phyloP scores from a whole-genome alignment of 495 filamentous ascomycete species.

The Podospora anserina region DNA sequence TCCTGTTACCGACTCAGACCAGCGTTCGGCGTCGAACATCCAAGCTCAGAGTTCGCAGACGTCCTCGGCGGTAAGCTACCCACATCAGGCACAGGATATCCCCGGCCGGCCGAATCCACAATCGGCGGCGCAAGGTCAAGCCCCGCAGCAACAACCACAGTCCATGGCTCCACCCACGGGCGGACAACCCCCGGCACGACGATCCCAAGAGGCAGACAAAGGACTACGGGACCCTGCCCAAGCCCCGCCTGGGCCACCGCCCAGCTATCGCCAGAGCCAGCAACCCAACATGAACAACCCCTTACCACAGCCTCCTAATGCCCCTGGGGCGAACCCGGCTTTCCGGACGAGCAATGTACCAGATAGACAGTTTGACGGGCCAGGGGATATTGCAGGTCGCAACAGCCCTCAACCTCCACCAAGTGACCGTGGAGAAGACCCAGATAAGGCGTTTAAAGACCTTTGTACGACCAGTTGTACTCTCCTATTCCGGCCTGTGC shows the following conservation, averaged over 20 bases:
- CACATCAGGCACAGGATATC: slow-evolving; percentile 36
- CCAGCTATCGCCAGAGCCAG: slow-evolving; percentile 49
- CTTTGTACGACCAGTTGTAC: slow-evolving; percentile 52
- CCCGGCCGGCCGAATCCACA: slow-evolving; percentile 30
- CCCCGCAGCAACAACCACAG: slow-evolving; percentile 34
- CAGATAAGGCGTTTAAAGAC: slow-evolving; percentile 59
- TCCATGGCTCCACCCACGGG: slow-evolving; percentile 51
- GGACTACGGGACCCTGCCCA: slow-evolving; percentile 41
- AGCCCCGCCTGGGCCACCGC: slow-evolving; percentile 45
- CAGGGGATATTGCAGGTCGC: slow-evolving; percentile 50
- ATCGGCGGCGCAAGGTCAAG: slow-evolving; percentile 29
- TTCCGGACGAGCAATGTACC: slow-evolving; percentile 40
- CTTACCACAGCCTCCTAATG: slow-evolving; percentile 41
- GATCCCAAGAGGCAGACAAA: slow-evolving; percentile 44
- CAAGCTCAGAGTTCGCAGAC: slow-evolving; percentile 38
- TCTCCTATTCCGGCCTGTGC: not conserved
- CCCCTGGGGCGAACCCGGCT: slow-evolving; percentile 30
- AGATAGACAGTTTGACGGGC: slow-evolving; percentile 41
- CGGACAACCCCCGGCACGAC: slow-evolving; percentile 43
- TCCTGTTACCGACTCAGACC: slow-evolving; percentile 45
- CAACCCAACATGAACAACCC: slow-evolving; percentile 43
- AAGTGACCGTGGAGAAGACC: slow-evolving; percentile 50
- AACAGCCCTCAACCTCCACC: slow-evolving; percentile 59
- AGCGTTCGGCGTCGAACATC: slow-evolving; percentile 38
- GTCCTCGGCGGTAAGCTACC: slow-evolving; percentile 37